Conservation (phyloP, 345 rosid species). For the Cardamine chenopodiifolia region DNA sequence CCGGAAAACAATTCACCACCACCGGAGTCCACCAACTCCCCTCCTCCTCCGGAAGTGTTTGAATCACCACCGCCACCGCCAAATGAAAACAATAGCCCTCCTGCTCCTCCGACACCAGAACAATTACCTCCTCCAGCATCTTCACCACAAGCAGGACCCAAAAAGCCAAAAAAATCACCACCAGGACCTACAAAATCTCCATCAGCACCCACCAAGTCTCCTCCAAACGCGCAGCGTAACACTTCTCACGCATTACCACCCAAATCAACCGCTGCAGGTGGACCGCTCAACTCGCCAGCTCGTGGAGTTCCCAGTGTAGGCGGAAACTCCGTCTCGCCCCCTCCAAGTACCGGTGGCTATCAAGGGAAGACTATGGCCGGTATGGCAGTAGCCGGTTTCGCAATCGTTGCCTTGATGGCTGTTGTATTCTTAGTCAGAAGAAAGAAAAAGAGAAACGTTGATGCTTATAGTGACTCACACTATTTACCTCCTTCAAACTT, state of each 20-base stretch:
- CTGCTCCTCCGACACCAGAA: constrained; percentile 25
- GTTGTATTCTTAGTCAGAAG: constrained; percentile 46
- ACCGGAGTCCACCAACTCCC: constrained; percentile 40
- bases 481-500: constrained; percentile 60
- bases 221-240: constrained; percentile 19
- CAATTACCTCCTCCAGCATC: constrained; percentile 16
- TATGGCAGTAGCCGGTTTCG: constrained; percentile 50
- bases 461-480: constrained; percentile 34
- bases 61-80: constrained; percentile 39
- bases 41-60: constrained; percentile 33
- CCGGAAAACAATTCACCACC: constrained; percentile 30
- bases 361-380: constrained; percentile 43
- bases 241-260: constrained; percentile 37
- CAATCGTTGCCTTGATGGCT: constrained; percentile 59
- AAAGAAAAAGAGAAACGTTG: constrained; percentile 51
- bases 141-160: constrained; percentile 25
- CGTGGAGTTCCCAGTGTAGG: constrained; percentile 11
- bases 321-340: constrained; percentile 10
- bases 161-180: neutral
- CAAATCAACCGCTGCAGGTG: constrained; percentile 17
- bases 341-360: neutral
- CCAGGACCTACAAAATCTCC: constrained; percentile 32
- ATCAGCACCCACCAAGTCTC: constrained; percentile 32
- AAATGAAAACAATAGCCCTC: constrained; percentile 2
- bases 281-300: constrained; percentile 36